A percentile compares a stretch with the other conserved stretches of the same genome.
phyloP scores from a whole-genome alignment of 1,139 yeast genomes.

The Yamadazyma friedrichii region DNA sequence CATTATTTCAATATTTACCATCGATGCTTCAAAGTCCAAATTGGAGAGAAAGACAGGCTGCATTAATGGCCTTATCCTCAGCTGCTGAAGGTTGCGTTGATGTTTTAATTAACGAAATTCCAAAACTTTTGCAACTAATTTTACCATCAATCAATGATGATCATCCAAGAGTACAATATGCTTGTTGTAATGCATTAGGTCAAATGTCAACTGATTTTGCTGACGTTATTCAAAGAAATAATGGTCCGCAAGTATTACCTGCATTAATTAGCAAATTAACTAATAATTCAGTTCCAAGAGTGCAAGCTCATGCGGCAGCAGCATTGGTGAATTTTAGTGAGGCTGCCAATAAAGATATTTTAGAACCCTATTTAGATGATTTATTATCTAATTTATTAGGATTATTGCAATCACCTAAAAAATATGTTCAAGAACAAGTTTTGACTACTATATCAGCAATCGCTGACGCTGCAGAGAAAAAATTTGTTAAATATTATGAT shows the following conservation, averaged over 20 bases:
- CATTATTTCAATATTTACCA: slow-evolving; percentile 83
- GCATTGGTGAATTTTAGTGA: slow-evolving; percentile 95
- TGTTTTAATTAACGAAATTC: slow-evolving; percentile 78
- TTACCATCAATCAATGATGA: slow-evolving; percentile 78
- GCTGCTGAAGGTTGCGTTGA: slow-evolving; percentile 98
- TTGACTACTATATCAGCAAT: slow-evolving; percentile 94
- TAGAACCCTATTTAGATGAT: slow-evolving; percentile 88
- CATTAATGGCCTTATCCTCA: slow-evolving; percentile 92
- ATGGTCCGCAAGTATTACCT: slow-evolving; percentile 79
- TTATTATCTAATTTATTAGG: slow-evolving; percentile 71
- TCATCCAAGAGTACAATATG: slow-evolving; percentile 95
- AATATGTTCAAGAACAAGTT: slow-evolving; percentile 96
- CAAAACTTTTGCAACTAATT: slow-evolving; percentile 77
- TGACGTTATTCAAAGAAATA: slow-evolving; percentile 76
- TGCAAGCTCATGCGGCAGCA: slow-evolving; percentile 98
- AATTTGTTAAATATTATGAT: slow-evolving; percentile 88
- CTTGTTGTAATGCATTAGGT: slow-evolving; percentile 94
- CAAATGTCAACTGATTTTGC: slow-evolving; percentile 99
- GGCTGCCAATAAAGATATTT: slow-evolving; percentile 79
- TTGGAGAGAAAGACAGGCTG: slow-evolving; percentile 97
- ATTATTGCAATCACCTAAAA: slow-evolving; percentile 78
- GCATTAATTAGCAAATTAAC: slow-evolving; percentile 82
- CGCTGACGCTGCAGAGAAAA: slow-evolving; percentile 95
- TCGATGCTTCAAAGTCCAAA: slow-evolving; percentile 69
- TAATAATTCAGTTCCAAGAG: slow-evolving; percentile 74